Base-by-base conservation (phyloP, 371 early-diverging fungal species). In the Parasitella parasitica region DNA sequence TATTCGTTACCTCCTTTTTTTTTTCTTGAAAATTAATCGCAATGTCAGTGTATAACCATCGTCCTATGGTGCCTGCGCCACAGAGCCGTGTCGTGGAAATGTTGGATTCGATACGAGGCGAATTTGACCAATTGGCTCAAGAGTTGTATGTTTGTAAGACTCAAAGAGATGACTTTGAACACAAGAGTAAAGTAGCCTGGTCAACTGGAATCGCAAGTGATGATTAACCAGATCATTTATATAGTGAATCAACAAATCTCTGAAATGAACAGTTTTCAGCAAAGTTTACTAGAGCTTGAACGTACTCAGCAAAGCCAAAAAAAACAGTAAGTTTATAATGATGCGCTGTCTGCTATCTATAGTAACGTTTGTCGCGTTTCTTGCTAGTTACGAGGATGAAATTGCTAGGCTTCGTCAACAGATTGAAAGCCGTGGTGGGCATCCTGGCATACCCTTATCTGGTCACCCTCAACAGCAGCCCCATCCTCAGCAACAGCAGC, bases 131-230 rank as follows among this genome's bases (percentile, higher is more conserved):
- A 61, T 73, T 92, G 49, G 82, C 83, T 30, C 91, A 94, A 73
- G 97, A 97, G 63, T 80, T 86, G 6, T 81, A 86, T 58, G 71
- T 86, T 28, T 89, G 76, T 74, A 91, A 91, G 72, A 77, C 84
- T 28, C 93, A 94, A 74, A 80, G 93, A 54, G 95, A 96, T 67
- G 96, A 95, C 54, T 87, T 88, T 69, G 97, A 96, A 71, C 91
- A 92, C 63, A 91, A 94, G 76, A 83, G 94, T 94, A 87, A 74
- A 85, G 12, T 28, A 16, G 32, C 3, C 6, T 11, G 11, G 6
- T 32, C 32, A 32, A 32, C 11, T 18, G 6, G 27, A 52, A 46
- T 34, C 46, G 15, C 7, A 28, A 30, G 46, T 7, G 22, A 20
- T 46, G 3, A 43, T 20, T 27, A 32, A 26, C 43, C 43, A 37